Base-by-base conservation (phyloP, 352 stramenopile genomes). In the Phytophthora meadii region DNA sequence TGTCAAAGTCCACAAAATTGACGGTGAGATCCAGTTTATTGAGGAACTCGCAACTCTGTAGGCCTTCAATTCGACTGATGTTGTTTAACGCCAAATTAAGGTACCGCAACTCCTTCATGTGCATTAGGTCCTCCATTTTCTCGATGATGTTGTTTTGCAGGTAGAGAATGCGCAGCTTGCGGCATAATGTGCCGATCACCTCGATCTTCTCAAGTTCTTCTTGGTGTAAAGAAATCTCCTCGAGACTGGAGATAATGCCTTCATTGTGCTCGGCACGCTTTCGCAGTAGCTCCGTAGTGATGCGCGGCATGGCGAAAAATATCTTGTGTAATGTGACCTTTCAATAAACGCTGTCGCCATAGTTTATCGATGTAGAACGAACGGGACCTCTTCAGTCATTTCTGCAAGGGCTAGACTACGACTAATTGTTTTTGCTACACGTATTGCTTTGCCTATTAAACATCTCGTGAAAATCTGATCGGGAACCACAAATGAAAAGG, bases 111-210 rank as follows among this genome's bases (percentile, higher is more conserved):
- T 95, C 80, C 65, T 98, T 98, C 66, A 98, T 86, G 61, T 98
- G 91, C 69, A 90, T 88, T 50, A 98, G 72, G 67, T 98, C 92
- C 60, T 97, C 82, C 37, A 98, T 97, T 42, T 89, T 87, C 10
- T 89, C 72, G 62, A 99, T 98, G 64, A 98, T 98, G 76, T 98
- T 99, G 82, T 99, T 98, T 65, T 98, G 94, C 36, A 99, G 79
- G 59, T 98, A 96, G 15, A 99, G 63, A 47, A 99, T 99, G 54
- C 94, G 96, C 17, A 99, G 68, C 54, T 94, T 92, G 30, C 90
- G 82, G 55, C 95, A 99, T 15, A 88, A 86, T 54, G 77, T 82
- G 37, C 92, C 93, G 44, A 99, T 88, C 8, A 97, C 75, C 24
- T 96, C 77, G 62, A 98, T 98, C 54, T 83, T 84, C 74, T 97